Base-by-base conservation (phyloP, 2,329 filamentous ascomycete genomes). In the Fusarium austroafricanum region DNA sequence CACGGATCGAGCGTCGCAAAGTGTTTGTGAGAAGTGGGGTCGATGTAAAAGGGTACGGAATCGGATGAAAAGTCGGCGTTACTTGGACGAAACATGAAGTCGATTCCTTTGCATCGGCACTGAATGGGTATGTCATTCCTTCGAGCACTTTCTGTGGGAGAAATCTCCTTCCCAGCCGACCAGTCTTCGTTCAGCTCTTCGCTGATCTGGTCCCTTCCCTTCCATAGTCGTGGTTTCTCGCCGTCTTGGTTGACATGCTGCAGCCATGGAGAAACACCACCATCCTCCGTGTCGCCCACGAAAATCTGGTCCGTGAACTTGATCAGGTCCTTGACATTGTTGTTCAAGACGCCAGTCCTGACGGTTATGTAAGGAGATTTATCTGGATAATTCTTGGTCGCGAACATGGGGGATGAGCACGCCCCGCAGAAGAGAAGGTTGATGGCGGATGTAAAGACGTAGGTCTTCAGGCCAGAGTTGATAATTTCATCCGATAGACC, bases 271-370 rank as follows among this genome's bases (percentile, higher is more conserved):
- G 79, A 79, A 2, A 84, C 79, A 0, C 86, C 86, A 4, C 85
- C 86, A 68, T 88, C 86, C 2, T 78, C 28, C 1, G 86, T 87
- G 55, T 87, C 84, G 2, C 74, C 79, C 1, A 86, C 75, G 57
- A 81, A 85, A 5, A 83, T 79, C 55, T 85, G 81, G 3, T 77
- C 60, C 1, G 49, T 64, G 37, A 79, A 75, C 12, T 66, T 65
- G 23, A 83, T 50, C 10, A 84, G 42, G 9, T 71, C 66, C 1
- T 50, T 42, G 4, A 55, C 28, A 0, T 70, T 62, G 40, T 82
- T 81, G 0, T 55, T 51, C 33, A 84, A 65, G 0, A 72, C 68
- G 1, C 84, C 83, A 0, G 79, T 81, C 3, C 81, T 75, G 0
- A 82, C 79, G 53, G 4, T 70, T 68, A 3, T 68, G 55, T 0